A percentile compares a stretch with the other conserved stretches of the same genome.
These are phyloP conservation scores for Wilhelminamyces savonicus DNA, from an alignment of 805 yeast species.

Conservation along the genomic window DNA sequence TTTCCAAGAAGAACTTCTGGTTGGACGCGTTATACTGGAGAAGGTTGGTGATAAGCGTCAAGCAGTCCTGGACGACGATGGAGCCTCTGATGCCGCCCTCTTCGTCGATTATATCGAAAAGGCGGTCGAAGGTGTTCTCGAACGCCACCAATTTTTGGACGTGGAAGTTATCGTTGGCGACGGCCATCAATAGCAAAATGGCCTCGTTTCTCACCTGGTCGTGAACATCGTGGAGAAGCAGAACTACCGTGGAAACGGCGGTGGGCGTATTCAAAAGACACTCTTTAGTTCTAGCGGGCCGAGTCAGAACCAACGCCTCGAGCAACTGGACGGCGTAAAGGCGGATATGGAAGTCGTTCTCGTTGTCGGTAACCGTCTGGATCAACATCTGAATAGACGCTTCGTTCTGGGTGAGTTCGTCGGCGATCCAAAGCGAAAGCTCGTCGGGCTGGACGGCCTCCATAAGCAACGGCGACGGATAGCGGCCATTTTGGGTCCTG, in stretches of 20 bases:
- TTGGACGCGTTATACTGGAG: conserved; percentile 81
- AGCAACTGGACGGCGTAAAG: conserved; percentile 79
- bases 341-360: conserved; percentile 72
- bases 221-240: conserved; percentile 38
- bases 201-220: conserved; percentile 91
- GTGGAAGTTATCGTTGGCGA: conserved; percentile 75
- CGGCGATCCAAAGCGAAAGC: conserved; percentile 91
- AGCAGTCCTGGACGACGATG: conserved; percentile 84
- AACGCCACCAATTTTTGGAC: conserved; percentile 92
- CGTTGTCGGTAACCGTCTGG: conserved; percentile 41
- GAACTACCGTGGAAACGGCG: conserved; percentile 71
- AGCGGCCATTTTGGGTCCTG: conserved; percentile 67
- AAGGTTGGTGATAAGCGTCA: conserved; percentile 66
- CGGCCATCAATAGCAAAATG: conserved; percentile 72
- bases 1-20: conserved; percentile 82
- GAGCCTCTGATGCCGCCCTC: conserved; percentile 92
- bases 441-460: conserved; percentile 64
- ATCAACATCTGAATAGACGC: conserved; percentile 21
- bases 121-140: conserved; percentile 81
- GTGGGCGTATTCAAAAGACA: conserved; percentile 67
- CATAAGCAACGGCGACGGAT: conserved; percentile 64
- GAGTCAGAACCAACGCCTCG: conserved; percentile 73
- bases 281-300: conserved; percentile 71
- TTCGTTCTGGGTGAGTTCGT: conserved; percentile 67
- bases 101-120: conserved; percentile 72